Evolutionary conservation across 2,329 filamentous ascomycete genomes (phyloP).

Genomic region (Beauveria scarabaeidicola): DNA sequence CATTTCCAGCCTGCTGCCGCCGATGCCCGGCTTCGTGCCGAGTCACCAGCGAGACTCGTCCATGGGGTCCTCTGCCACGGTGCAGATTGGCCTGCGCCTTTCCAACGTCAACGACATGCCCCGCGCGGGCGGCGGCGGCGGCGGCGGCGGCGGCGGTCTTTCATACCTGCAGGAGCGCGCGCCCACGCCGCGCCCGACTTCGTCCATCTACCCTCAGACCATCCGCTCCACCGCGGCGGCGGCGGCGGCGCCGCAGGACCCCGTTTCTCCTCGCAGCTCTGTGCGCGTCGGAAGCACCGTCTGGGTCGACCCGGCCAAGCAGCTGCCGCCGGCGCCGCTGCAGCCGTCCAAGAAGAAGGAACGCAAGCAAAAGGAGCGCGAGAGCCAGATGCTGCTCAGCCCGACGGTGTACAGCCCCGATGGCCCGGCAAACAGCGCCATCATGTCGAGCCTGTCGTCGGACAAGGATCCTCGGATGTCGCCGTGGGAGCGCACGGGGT

Average conservation of each 20-base stretch:
- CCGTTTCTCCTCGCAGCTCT: neutral
- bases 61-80: constrained; percentile 55
- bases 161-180: constrained; percentile 10
- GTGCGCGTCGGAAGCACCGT: neutral
- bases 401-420: constrained; percentile 44
- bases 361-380: constrained; percentile 15
- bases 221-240: neutral
- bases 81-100: constrained; percentile 62
- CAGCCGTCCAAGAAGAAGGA: neutral
- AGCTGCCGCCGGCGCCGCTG: constrained; percentile 6
- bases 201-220: constrained; percentile 8
- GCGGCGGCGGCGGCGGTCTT: neutral
- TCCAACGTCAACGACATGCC: constrained; percentile 49
- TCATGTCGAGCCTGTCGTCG: constrained; percentile 6
- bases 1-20: constrained; percentile 27
- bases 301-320: constrained; percentile 6
- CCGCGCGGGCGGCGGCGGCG: constrained; percentile 13
- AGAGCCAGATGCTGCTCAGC: constrained; percentile 34
- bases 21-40: constrained; percentile 15
- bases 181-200: constrained; percentile 6
- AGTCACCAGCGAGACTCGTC: constrained; percentile 50
- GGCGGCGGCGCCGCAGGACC: neutral
- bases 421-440: constrained; percentile 7
- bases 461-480: constrained; percentile 3
- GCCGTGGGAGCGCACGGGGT: neutral